Evolutionary conservation across 805 yeast genomes (phyloP).

Genomic region (Candida succiphila): DNA sequence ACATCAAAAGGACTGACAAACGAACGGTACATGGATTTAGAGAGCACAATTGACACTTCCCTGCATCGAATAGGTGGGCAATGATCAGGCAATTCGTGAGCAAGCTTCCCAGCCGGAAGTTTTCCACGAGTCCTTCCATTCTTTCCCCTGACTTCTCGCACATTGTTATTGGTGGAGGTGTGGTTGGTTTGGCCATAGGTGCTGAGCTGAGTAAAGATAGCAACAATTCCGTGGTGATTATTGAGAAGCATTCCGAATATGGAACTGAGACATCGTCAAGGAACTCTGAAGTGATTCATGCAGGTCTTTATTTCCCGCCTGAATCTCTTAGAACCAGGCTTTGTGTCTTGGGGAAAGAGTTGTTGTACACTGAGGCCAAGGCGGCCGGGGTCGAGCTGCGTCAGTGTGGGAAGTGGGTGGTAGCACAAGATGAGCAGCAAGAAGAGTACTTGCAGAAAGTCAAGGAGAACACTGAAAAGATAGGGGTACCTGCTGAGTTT

Average conservation of each 20-base stretch:
- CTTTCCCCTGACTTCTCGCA: slow-evolving; percentile 8
- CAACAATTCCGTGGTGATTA: slow-evolving; percentile 44
- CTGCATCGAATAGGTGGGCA: too few relatives aligned
- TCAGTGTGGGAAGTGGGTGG: slow-evolving; percentile 78
- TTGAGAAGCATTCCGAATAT: slow-evolving; percentile 56
- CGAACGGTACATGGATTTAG: too few relatives aligned
- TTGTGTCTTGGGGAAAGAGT: slow-evolving; percentile 66
- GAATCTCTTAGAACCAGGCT: slow-evolving; percentile 56
- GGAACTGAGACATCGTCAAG: slow-evolving; percentile 85
- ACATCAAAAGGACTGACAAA: too few relatives aligned
- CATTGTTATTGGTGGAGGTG: slow-evolving; percentile 68
- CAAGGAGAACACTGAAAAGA: slow-evolving; percentile 33
- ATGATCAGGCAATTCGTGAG: too few relatives aligned
- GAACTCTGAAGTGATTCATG: slow-evolving; percentile 89
- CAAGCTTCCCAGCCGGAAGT: too few relatives aligned
- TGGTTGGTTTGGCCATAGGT: slow-evolving; percentile 75
- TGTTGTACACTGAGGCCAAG: slow-evolving; percentile 43
- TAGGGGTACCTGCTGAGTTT: slow-evolving; percentile 54
- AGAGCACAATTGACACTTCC: too few relatives aligned
- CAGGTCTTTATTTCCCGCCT: slow-evolving; percentile 75
- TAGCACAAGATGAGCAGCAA: slow-evolving; percentile 68
- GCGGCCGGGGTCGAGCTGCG: slow-evolving; percentile 44
- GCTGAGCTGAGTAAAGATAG: slow-evolving; percentile 45
- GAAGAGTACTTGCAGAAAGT: slow-evolving; percentile 46
- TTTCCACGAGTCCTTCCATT: slow-evolving; percentile 1